phyloP scores from a whole-genome alignment of 345 rosid species.

The Acer yangbiense region DNA sequence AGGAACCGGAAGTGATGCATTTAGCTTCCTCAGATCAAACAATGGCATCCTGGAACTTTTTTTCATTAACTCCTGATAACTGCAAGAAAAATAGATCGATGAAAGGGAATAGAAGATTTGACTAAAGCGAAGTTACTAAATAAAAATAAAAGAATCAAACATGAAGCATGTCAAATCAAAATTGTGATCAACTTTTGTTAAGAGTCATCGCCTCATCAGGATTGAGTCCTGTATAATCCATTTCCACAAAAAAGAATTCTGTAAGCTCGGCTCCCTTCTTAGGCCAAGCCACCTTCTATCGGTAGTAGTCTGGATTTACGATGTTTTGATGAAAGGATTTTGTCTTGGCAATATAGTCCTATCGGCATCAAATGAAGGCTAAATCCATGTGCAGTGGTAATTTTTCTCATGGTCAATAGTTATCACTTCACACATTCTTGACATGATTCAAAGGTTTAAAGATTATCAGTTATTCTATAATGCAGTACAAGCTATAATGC shows the following conservation, averaged over 20 bases:
- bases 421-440: not conserved
- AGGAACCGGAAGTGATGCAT: conserved; percentile 85
- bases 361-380: too few relatives aligned
- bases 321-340: not conserved
- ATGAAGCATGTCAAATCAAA: not conserved
- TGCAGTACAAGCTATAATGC: not conserved
- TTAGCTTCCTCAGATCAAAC: conserved; percentile 85
- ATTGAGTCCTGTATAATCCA: not conserved
- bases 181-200: not conserved
- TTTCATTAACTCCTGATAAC: conserved; percentile 80
- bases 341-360: not conserved
- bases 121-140: not conserved
- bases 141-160: not conserved
- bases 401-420: not conserved
- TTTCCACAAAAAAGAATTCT: not conserved
- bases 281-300: not conserved
- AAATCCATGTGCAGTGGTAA: not conserved
- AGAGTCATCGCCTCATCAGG: not conserved
- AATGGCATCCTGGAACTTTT: conserved; percentile 74
- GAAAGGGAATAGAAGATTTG: not conserved
- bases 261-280: not conserved
- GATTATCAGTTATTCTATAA: not conserved
- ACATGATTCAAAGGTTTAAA: not conserved
- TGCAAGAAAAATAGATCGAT: conserved; percentile 31
- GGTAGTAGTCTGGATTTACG: not conserved